Evolutionary conservation across 2,329 filamentous ascomycete genomes (phyloP).

Genomic region (Neonectria punicea): DNA sequence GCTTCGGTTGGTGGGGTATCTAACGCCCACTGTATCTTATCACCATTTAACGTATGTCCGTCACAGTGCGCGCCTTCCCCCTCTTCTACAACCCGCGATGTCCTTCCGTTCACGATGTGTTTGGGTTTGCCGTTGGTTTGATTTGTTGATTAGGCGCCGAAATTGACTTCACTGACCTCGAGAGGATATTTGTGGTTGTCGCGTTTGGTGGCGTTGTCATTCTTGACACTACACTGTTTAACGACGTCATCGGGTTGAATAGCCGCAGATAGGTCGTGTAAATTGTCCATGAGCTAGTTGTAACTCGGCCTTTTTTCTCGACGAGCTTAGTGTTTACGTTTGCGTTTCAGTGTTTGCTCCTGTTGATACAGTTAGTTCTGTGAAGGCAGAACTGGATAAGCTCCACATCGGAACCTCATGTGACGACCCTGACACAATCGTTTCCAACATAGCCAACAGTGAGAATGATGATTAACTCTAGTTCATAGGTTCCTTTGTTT

Average conservation of each 20-base stretch:
- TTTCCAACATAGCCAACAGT: too few species aligned
- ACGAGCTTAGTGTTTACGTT: background rate
- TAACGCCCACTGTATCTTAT: slow-evolving; percentile 10
- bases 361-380: background rate
- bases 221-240: background rate
- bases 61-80: slow-evolving; percentile 14
- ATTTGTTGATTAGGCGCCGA: too few species aligned
- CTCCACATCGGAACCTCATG: too few species aligned
- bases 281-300: too few species aligned
- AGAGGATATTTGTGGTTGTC: background rate
- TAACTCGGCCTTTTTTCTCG: background rate
- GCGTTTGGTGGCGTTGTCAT: background rate
- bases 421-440: too few species aligned
- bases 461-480: too few species aligned
- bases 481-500: too few species aligned
- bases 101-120: background rate
- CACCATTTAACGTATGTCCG: background rate
- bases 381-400: too few species aligned
- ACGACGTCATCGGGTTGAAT: background rate
- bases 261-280: background rate
- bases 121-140: background rate
- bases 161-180: background rate
- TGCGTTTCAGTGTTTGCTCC: background rate
- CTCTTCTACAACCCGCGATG: background rate
- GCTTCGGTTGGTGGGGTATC: slow-evolving; percentile 11